Percentiles rank a stretch among this genome's conserved stretches.
Evolutionary conservation across 2,329 filamentous ascomycete genomes (phyloP).

Genomic region (Aureobasidium sp.): DNA sequence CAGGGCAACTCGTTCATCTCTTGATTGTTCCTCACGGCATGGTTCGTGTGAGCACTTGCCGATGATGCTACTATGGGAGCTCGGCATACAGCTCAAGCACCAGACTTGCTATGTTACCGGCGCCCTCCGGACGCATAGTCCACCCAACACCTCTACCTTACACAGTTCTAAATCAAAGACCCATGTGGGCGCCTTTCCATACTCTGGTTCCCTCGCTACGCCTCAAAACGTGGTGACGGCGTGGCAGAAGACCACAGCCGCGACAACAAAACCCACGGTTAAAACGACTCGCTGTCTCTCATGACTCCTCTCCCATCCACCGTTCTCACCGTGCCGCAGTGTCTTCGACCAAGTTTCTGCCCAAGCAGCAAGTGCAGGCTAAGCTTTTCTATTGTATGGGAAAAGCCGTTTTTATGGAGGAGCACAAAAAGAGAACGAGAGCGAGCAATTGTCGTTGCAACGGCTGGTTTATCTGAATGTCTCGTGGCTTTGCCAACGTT

Average conservation of each 20-base stretch:
- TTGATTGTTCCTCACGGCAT: constrained; percentile 55
- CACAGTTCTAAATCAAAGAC: not conserved
- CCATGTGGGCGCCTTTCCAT: not conserved
- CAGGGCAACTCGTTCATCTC: constrained; percentile 74
- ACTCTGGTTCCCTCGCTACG: not conserved
- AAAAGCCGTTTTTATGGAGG: not conserved
- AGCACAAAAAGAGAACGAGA: not conserved
- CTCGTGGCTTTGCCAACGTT: not conserved
- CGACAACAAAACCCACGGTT: not conserved
- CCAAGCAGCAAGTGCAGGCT: not conserved
- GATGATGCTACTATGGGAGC: not conserved
- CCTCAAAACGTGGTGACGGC: not conserved
- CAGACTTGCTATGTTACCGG: not conserved
- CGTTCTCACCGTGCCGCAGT: not conserved
- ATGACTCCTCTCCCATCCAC: not conserved
- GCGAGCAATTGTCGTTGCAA: not conserved
- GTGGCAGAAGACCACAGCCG: not conserved
- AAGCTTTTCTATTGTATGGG: not conserved
- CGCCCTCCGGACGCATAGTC: not conserved
- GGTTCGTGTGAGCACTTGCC: not conserved
- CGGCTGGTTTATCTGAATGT: not conserved
- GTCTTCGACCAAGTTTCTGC: not conserved
- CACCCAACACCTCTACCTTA: not conserved
- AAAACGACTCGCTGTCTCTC: not conserved
- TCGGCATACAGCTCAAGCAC: not conserved